These are phyloP conservation scores for Cadophora sp. DNA, from an alignment of 2,329 filamentous ascomycete genomes.

Conservation along the genomic window DNA sequence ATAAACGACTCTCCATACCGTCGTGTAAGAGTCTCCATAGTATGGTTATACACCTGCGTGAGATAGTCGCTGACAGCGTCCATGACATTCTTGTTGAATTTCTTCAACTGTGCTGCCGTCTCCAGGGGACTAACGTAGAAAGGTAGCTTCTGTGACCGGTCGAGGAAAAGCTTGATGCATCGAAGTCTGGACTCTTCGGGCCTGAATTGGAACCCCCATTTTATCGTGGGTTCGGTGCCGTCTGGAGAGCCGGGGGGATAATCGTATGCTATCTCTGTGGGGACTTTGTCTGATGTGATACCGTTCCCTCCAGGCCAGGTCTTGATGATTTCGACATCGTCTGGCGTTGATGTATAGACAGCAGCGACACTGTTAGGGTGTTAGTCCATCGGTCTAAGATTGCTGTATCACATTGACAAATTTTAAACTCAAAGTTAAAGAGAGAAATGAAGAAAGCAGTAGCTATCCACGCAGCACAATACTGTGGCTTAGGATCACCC, in stretches of 20 bases:
- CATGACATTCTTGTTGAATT: constrained; percentile 77
- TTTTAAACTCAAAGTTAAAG: background rate
- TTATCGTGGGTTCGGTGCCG: constrained; percentile 57
- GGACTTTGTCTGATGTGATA: constrained; percentile 88
- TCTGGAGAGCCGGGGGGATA: constrained; percentile 48
- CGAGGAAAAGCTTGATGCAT: constrained; percentile 85
- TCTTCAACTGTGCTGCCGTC: constrained; percentile 77
- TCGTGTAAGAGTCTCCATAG: constrained; percentile 77
- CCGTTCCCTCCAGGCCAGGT: constrained; percentile 84
- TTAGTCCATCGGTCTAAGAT: constrained; percentile 24
- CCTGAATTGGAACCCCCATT: constrained; percentile 86
- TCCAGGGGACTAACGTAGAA: constrained; percentile 82
- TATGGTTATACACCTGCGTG: constrained; percentile 77
- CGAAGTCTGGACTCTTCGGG: constrained; percentile 77
- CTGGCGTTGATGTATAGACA: constrained; percentile 76
- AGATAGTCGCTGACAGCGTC: constrained; percentile 83
- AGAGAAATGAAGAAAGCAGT: too few relatives aligned
- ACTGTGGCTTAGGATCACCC: too few relatives aligned
- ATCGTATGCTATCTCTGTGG: constrained; percentile 74
- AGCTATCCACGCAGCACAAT: too few relatives aligned
- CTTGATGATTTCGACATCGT: constrained; percentile 85
- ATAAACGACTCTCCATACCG: constrained; percentile 82
- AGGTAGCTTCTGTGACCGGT: constrained; percentile 79
- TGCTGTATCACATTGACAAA: background rate
- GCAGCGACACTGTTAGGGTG: constrained; percentile 64